phyloP scores from a whole-genome alignment of 768 basidiomycete genomes.

The Saitozyma sp. region DNA sequence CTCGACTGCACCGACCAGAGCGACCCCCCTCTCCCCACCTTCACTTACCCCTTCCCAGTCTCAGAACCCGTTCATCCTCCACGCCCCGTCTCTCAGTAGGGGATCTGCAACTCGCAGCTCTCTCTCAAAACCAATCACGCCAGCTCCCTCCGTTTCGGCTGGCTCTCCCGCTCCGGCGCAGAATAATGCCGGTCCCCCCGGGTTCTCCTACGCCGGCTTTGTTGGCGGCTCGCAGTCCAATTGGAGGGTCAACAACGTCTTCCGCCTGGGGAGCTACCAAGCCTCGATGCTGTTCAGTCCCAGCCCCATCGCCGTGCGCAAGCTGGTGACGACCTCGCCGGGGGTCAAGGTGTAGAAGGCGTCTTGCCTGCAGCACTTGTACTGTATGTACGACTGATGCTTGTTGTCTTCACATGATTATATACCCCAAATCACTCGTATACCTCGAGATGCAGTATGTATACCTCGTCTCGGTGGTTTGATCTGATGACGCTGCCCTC shows the following conservation, averaged over 20 bases:
- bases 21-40: not conserved
- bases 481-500: no score
- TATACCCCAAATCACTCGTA: no score
- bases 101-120: not conserved
- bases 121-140: conserved; percentile 7
- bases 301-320: conserved; percentile 32
- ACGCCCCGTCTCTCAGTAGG: conserved; percentile 10
- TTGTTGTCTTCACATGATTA: no score
- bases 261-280: conserved; percentile 36
- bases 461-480: no score
- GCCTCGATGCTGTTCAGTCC: conserved; percentile 32
- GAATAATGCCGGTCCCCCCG: not conserved
- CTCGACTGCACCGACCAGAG: not conserved
- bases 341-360: no score
- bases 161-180: not conserved
- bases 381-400: no score
- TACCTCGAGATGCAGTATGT: no score
- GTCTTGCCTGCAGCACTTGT: no score
- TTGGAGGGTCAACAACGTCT: conserved; percentile 28
- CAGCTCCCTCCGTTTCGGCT: not conserved
- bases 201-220: not conserved
- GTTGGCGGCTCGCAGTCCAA: conserved; percentile 2
- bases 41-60: not conserved
- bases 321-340: not conserved
- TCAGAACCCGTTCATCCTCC: conserved; percentile 33